A percentile compares a stretch with the other conserved stretches of the same genome.
These are phyloP conservation scores for Ceratocystis ficicola DNA, from an alignment of 2,329 filamentous ascomycete species.

Conservation along the genomic window DNA sequence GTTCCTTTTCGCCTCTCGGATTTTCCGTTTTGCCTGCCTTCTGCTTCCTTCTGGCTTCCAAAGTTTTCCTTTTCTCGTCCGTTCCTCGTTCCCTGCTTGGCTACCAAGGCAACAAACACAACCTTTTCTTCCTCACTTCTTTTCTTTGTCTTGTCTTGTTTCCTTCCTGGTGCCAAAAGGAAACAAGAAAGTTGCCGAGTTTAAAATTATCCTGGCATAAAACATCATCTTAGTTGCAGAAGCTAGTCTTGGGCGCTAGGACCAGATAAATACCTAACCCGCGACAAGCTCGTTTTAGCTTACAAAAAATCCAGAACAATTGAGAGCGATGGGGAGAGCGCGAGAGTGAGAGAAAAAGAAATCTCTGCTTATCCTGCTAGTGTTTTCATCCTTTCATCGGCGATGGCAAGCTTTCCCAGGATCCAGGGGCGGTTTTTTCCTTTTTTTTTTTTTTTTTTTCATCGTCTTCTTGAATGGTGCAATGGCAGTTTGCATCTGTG, in stretches of 20 bases:
- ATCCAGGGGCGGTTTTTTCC: neutral
- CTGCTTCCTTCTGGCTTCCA: neutral
- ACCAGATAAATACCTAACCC: slow-evolving; percentile 6
- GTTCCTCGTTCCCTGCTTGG: neutral
- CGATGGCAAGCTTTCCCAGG: neutral
- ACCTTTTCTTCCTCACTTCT: no score
- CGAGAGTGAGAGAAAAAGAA: neutral
- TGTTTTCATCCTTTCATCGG: neutral
- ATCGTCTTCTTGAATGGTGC: no score
- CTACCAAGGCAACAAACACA: slow-evolving; percentile 4
- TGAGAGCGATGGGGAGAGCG: neutral
- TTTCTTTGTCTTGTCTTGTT: neutral
- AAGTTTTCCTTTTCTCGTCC: neutral
- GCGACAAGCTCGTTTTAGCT: slow-evolving; percentile 6
- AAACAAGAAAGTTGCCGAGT: neutral
- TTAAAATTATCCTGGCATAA: slow-evolving; percentile 11
- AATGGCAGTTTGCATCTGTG: neutral
- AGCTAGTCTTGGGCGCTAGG: slow-evolving; percentile 6
- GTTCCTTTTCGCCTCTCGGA: no score
- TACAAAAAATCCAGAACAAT: neutral
- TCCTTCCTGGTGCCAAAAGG: neutral
- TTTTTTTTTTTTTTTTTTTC: neutral
- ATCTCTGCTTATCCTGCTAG: neutral
- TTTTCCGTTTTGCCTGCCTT: neutral
- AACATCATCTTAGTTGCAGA: slow-evolving; percentile 1